Evolutionary conservation across 108 stramenopile genomes (phyloP), one percentile per base, ranked within the genome.

Genomic region (Chaetoceros muelleri): DNA sequence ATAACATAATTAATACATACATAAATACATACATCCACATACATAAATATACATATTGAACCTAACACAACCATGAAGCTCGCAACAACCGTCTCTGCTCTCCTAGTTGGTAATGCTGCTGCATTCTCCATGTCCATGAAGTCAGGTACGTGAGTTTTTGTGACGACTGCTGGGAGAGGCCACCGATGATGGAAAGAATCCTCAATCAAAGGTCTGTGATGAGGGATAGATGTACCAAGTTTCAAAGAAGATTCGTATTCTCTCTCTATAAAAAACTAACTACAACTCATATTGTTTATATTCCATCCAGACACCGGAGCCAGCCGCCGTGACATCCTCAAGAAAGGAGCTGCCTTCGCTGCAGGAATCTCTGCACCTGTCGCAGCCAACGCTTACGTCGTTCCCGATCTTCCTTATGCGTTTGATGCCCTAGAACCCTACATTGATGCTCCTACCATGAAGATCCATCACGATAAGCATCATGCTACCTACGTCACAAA

Each of bases 391-490:
- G 88, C 93, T 46, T 94, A 93, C 65, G 30, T 54, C n/a, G 79
- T 97, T 24, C 94, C 93, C 20, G 96, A 97, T 62, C 78, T 97
- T 46, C 68, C 69, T 8, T 97, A 97, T 76, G 66, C 76, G 53
- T 95, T 84, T 60, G 96, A 93, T 56, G 96, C 90, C 34, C 76
- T 97, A 44, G 96, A 95, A 67, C 95, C 96, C 23, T 82, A 78
- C 69, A 94, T 97, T 73, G 89, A 90, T 74, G 84, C 88, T 22
- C 85, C 85, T 21, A 97, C 94, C 53, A 97, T 97, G 96, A 93
- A 97, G 75, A 75, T 97, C 51, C 96, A 97, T 59, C 93, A 97
- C 75, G 87, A 89, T 63, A 97, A 90, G 72, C 93, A 94, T 62
- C 93, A 94, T 60, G 84, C 72, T 28, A 94, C 87, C n/a, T 40